A percentile compares a stretch with the other conserved stretches of the same genome.
Evolutionary conservation across 345 rosid genomes (phyloP).

Genomic region (Gossypium arboreum): DNA sequence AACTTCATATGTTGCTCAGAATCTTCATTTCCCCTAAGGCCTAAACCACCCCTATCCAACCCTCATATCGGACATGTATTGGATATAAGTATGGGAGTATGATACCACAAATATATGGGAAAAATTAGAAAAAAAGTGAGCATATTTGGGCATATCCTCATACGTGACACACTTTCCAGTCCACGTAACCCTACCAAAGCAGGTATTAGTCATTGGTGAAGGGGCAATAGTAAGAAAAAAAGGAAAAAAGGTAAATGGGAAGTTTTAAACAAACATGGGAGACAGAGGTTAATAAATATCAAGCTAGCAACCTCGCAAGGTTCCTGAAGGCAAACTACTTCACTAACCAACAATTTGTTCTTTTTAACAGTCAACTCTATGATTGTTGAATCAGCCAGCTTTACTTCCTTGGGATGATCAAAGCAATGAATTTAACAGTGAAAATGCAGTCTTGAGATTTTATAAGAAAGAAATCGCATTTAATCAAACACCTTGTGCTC

Average conservation of each 20-base stretch:
- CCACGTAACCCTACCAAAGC: too few relatives aligned
- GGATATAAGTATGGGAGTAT: too few relatives aligned
- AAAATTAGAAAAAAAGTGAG: too few relatives aligned
- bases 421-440: not conserved
- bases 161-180: too few relatives aligned
- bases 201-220: too few relatives aligned
- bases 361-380: not conserved
- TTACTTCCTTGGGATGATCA: not conserved
- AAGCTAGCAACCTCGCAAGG: not conserved
- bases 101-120: too few relatives aligned
- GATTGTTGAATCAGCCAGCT: not conserved
- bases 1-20: not conserved
- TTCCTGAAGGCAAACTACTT: not conserved
- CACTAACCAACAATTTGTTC: not conserved
- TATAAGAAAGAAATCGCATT: not conserved
- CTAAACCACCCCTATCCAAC: too few relatives aligned
- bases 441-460: not conserved
- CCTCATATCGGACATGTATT: too few relatives aligned
- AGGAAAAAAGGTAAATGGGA: too few relatives aligned
- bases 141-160: too few relatives aligned
- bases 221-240: too few relatives aligned
- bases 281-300: not conserved
- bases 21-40: too few relatives aligned
- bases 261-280: not conserved
- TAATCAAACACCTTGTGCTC: constrained; percentile 16